Evolutionary conservation across 2,329 filamentous ascomycete genomes (phyloP).

Genomic region (Ophiostoma novo-ulmi): DNA sequence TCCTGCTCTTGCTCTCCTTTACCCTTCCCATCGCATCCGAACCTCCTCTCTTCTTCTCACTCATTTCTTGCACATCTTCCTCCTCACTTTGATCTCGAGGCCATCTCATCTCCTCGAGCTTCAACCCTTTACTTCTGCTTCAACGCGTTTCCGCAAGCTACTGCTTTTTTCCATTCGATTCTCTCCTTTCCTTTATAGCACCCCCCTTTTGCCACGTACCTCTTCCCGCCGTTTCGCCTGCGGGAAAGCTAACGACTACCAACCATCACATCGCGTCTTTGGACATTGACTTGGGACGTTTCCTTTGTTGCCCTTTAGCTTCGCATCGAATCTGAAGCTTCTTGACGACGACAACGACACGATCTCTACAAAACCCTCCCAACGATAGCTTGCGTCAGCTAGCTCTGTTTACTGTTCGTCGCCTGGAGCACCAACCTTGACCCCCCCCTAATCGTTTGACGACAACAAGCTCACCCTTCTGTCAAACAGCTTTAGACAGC

Average conservation of each 20-base stretch:
- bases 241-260: conserved; percentile 21
- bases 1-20: conserved; percentile 11
- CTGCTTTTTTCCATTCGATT: background rate
- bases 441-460: background rate
- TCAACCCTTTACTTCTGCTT: conserved; percentile 9
- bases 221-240: conserved; percentile 22
- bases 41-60: conserved; percentile 18
- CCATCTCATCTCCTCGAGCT: conserved; percentile 3
- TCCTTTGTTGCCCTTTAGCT: conserved; percentile 12
- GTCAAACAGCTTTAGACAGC: conserved; percentile 9
- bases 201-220: conserved; percentile 18
- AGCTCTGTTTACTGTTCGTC: conserved; percentile 15
- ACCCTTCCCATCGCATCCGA: conserved; percentile 23
- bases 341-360: conserved; percentile 8
- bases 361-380: background rate
- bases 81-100: conserved; percentile 12
- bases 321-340: conserved; percentile 14
- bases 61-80: conserved; percentile 1
- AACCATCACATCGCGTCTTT: background rate
- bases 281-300: background rate
- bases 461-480: background rate
- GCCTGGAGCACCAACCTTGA: background rate
- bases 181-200: background rate
- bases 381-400: background rate
- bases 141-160: background rate